These are phyloP conservation scores for Backusella parvicylindrica DNA, from an alignment of 192 early-diverging fungal genomes.

Conservation along the genomic window DNA sequence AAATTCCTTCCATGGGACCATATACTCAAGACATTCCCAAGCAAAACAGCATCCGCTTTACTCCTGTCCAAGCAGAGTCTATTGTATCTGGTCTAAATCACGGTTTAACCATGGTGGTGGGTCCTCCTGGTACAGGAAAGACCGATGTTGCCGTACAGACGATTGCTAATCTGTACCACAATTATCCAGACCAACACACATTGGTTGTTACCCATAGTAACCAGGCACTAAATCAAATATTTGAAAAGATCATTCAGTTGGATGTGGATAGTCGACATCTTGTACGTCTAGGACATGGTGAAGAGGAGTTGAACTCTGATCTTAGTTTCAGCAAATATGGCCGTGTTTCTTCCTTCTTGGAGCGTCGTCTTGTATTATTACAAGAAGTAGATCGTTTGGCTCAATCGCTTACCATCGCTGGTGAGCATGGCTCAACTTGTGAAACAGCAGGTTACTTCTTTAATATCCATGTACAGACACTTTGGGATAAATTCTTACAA, in stretches of 20 bases:
- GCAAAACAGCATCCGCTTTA: constrained; percentile 79
- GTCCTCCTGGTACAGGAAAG: constrained; percentile 98
- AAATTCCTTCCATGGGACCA: constrained; percentile 65
- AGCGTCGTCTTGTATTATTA: constrained; percentile 72
- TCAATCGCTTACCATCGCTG: constrained; percentile 67
- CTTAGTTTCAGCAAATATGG: constrained; percentile 90
- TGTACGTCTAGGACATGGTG: constrained; percentile 92
- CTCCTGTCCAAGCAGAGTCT: constrained; percentile 79
- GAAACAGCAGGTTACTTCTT: constrained; percentile 93
- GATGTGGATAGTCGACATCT: constrained; percentile 95
- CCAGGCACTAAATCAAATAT: constrained; percentile 98
- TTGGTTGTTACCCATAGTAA: constrained; percentile 95
- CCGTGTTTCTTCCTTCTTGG: constrained; percentile 87
- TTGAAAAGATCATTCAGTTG: constrained; percentile 82
- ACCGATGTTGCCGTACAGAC: constrained; percentile 98
- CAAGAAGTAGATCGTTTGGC: constrained; percentile 76
- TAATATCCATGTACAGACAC: constrained; percentile 65
- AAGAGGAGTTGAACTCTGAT: constrained; percentile 82
- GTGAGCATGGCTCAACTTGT: constrained; percentile 89
- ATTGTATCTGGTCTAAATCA: constrained; percentile 82
- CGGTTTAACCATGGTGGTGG: constrained; percentile 92
- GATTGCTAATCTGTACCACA: constrained; percentile 93
- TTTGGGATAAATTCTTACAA: constrained; percentile 70
- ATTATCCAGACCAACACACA: constrained; percentile 84
- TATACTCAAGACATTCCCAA: constrained; percentile 68